These are phyloP conservation scores for Schoenoplectus triqueter DNA, from an alignment of 202 grass and related monocot genomes.

Conservation along the genomic window DNA sequence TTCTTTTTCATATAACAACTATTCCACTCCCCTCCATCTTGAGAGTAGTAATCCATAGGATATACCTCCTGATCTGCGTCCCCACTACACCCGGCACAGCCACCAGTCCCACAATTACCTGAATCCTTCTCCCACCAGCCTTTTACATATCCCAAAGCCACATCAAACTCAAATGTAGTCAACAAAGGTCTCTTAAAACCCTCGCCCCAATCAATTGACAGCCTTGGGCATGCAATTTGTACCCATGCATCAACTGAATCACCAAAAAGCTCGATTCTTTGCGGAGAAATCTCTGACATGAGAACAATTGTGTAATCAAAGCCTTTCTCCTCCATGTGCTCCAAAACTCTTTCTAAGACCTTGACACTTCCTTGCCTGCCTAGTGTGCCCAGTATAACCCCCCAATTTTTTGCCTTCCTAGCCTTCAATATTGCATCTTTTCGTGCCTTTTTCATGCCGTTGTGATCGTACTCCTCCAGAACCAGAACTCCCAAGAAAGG, in stretches of 20 bases:
- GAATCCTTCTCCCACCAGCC: constrained; percentile 88
- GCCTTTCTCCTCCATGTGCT: constrained; percentile 91
- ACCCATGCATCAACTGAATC: constrained; percentile 89
- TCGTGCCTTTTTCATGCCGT: constrained; percentile 42
- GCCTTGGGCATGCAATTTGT: constrained; percentile 84
- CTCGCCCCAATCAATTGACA: constrained; percentile 96
- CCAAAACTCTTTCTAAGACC: constrained; percentile 72
- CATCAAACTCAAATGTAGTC: constrained; percentile 93
- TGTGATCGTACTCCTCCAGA: constrained; percentile 85
- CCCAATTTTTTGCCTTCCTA: constrained; percentile 74
- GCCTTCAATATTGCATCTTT: constrained; percentile 73
- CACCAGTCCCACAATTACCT: constrained; percentile 24
- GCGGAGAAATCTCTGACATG: constrained; percentile 89
- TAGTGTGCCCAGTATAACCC: constrained; percentile 72
- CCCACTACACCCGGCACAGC: constrained; percentile 35
- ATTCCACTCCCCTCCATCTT: constrained; percentile 96
- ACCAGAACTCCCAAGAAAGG: constrained; percentile 79
- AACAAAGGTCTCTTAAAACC: constrained; percentile 81
- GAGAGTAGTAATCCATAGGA: constrained; percentile 94
- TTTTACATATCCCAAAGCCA: constrained; percentile 72
- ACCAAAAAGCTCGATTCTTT: constrained; percentile 78
- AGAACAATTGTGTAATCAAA: constrained; percentile 74
- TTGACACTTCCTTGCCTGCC: constrained; percentile 79
- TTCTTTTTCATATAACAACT: constrained; percentile 87
- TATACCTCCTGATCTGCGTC: constrained; percentile 59